phyloP scores from a whole-genome alignment of 2,329 filamentous ascomycete species.

The Diaporthe capsici region DNA sequence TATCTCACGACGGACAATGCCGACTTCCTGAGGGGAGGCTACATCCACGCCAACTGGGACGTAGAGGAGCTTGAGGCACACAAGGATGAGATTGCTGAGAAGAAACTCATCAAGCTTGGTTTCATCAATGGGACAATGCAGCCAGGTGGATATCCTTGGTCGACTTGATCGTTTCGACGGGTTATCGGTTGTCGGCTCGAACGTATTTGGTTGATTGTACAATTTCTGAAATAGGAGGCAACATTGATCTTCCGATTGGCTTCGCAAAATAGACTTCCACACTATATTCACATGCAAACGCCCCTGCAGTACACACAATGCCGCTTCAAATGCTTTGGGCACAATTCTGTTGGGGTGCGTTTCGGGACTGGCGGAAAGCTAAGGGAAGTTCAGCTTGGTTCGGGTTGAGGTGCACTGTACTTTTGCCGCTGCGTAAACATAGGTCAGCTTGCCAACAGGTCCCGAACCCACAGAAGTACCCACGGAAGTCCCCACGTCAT shows the following conservation, averaged over 20 bases:
- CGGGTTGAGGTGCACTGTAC: neutral
- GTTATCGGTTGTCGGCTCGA: neutral
- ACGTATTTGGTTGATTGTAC: neutral
- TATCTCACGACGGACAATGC: constrained; percentile 50
- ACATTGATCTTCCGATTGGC: neutral
- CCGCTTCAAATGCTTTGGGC: neutral
- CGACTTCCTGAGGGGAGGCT: constrained; percentile 51
- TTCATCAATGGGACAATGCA: constrained; percentile 39
- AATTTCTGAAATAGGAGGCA: neutral
- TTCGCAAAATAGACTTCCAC: neutral
- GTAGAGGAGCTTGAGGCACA: constrained; percentile 50
- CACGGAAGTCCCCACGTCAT: constrained; percentile 26
- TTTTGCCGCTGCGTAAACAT: neutral
- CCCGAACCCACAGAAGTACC: constrained; percentile 10
- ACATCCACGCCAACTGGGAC: constrained; percentile 54
- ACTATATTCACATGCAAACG: neutral
- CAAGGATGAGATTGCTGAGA: constrained; percentile 47
- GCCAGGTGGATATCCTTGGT: constrained; percentile 37
- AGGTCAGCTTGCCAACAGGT: neutral
- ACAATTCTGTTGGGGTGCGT: too few relatives aligned
- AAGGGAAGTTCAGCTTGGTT: neutral
- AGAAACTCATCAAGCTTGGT: constrained; percentile 45
- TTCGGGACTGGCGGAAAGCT: neutral
- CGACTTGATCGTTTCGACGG: constrained; percentile 1
- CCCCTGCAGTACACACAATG: neutral